Evolutionary conservation across 176 grass and related monocot genomes (phyloP), one percentile per base, ranked within the genome.

Genomic region (Ensete ventricosum): DNA sequence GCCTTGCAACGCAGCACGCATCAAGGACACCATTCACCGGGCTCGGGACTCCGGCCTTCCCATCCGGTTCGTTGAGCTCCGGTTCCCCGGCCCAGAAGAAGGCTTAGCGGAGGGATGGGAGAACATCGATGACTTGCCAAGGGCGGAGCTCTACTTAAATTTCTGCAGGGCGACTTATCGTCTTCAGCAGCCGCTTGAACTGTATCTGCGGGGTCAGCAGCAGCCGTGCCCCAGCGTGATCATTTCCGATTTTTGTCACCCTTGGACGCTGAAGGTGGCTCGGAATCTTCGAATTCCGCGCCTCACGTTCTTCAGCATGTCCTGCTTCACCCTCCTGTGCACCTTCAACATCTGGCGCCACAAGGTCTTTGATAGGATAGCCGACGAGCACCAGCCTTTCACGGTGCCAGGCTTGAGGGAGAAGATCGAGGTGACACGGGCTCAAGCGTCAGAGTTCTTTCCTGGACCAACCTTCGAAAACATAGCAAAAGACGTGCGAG

Each of bases 71-170:
- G 25, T 82, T 55, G 50, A 27, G 52, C 7, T 93, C 43, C 79
- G 21, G 11, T 87, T 87, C 73, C 82, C 84, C 4, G 23, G 69
- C 55, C 66, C 52, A 0, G 82, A 87, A 57, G 77, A 73, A 48
- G 87, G 87, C 14, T 67, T 93, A 2, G 84, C 87, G 5, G 76
- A 84, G 0, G 82, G 87, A 11, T 83, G 57, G 27, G 90, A 93
- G 73, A 83, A 84, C 83, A 0, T 83, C 1, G 90, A 93, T 71
- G 62, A 80, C 26, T 1, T 89, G 22, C 55, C 79, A 0, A 29
- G 67, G 1, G 1, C 0, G 0, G 69, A 73, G 17, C 50, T 81
- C 34, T 59, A 64, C 11, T 62, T 78, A 0, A 9, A 23, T 12
- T 89, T 93, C 77, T 87, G 83, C 27, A 50, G 64, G 29, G 87